These are phyloP conservation scores for Phaeosphaeria sp. DNA, from an alignment of 2,329 filamentous ascomycete species.

Conservation along the genomic window DNA sequence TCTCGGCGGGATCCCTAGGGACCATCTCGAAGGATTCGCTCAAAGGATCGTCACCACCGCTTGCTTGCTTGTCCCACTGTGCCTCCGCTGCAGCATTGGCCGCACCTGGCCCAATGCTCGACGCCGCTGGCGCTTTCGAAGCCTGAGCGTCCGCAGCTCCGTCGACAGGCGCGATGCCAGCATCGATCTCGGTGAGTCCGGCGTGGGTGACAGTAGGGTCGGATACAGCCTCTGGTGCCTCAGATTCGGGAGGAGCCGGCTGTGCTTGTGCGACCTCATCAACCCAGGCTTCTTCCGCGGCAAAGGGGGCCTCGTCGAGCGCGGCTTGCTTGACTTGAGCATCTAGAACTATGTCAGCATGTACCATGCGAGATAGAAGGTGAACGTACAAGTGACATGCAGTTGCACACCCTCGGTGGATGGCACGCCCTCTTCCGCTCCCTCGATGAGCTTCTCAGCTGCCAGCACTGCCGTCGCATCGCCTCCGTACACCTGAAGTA, in stretches of 20 bases:
- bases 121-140: constrained; percentile 41
- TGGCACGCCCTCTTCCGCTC: constrained; percentile 69
- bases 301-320: constrained; percentile 59
- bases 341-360: constrained; percentile 50
- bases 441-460: constrained; percentile 79
- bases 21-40: constrained; percentile 78
- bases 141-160: constrained; percentile 35
- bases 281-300: constrained; percentile 58
- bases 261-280: constrained; percentile 56
- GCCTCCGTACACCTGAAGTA: constrained; percentile 79
- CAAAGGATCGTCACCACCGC: constrained; percentile 56
- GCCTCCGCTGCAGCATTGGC: constrained; percentile 65
- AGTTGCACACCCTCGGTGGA: constrained; percentile 71
- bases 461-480: constrained; percentile 75
- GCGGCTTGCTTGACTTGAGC: constrained; percentile 64
- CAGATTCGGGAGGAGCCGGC: constrained; percentile 43
- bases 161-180: constrained; percentile 36
- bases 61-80: constrained; percentile 67
- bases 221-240: constrained; percentile 51
- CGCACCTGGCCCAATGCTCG: constrained; percentile 49
- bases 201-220: constrained; percentile 74
- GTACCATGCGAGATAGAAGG: neutral
- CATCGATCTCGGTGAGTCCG: constrained; percentile 70
- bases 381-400: constrained; percentile 72
- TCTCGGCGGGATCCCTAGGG: constrained; percentile 75